Base-by-base conservation (phyloP, 352 stramenopile genomes). In the Thalassiosira exigua region DNA sequence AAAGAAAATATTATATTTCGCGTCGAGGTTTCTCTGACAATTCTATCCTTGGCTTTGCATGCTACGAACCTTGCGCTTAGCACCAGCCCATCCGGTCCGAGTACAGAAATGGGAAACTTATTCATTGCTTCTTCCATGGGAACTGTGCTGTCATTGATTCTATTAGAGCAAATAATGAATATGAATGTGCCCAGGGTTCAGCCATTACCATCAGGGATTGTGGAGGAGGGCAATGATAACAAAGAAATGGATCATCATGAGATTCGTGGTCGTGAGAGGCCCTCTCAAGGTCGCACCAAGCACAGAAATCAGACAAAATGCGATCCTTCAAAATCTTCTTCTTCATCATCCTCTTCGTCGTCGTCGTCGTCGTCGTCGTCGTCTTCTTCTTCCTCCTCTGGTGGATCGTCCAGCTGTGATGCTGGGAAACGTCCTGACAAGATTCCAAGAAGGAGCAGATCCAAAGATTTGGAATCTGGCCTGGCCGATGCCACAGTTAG, bases 111-210 rank as follows among this genome's bases (percentile, higher is more conserved):
- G 14, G 62, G 53, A 0, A 82, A 78, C 44, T 11, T 77, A 0
- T 82, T 77, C 32, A 26, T 82, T 26, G 36, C 74, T 32, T 71
- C 66, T 36, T 75, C 51, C n/a, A 68, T 78, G 19, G 67, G 52
- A 50, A 5, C 77, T 1, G 61, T 70, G 21, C 12, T 81, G 26
- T 81, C 72, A 4, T 44, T 68, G 19, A 53, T 75, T n/a, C 52
- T 70, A 21, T 75, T 48, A 44, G 64, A 71, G 19, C 42, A 61
- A 39, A 51, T 64, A 39, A 46, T 41, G 33, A 42, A 71, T 67
- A 44, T 62, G 14, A 61, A 41, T 22, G 26, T 57, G 3, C 22
- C 66, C 12, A 75, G 48, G 46, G 41, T 60, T 17, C 36, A n/a
- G 9, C 51, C 33, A 3, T 4, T 33, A 30, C 27, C n/a, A n/a